Conservation (phyloP, 163 green algal genomes). For the Trebouxiophyceae sp. region DNA sequence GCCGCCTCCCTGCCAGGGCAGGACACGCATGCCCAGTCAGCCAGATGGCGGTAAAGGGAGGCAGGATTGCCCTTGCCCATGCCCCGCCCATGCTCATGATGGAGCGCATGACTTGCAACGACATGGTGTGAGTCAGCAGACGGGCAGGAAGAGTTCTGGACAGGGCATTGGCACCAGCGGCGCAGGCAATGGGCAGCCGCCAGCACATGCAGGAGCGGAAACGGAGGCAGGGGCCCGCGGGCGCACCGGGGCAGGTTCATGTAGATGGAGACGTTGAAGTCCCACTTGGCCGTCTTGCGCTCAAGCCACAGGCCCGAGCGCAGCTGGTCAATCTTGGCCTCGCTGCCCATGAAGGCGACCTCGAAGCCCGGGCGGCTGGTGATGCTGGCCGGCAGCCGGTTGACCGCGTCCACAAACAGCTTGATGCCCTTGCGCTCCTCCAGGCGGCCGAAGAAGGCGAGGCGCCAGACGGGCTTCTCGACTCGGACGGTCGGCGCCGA, state of each 20-base stretch:
- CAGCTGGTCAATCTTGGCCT: slow-evolving; percentile 5
- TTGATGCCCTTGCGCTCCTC: slow-evolving; percentile 24
- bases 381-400: background rate
- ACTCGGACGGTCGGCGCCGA: too few species aligned
- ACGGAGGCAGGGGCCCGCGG: too few species aligned
- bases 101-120: too few species aligned
- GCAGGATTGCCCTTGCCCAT: too few species aligned
- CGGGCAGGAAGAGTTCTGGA: too few species aligned
- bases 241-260: too few species aligned
- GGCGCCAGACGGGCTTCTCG: slow-evolving; percentile 6
- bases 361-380: background rate
- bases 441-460: slow-evolving; percentile 18
- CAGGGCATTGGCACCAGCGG: too few species aligned
- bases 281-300: slow-evolving; percentile 1
- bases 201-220: too few species aligned
- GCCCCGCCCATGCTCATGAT: too few species aligned
- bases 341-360: slow-evolving; percentile 8
- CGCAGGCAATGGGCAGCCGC: too few species aligned
- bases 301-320: slow-evolving; percentile 1
- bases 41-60: too few species aligned
- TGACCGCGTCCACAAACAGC: slow-evolving; percentile 13
- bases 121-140: too few species aligned
- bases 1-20: background rate
- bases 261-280: background rate
- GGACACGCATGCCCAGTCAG: background rate